A percentile compares a stretch with the other conserved stretches of the same genome.
Evolutionary conservation across 306 rosid genomes (phyloP).

Genomic region (Chamaecrista fasciculata): DNA sequence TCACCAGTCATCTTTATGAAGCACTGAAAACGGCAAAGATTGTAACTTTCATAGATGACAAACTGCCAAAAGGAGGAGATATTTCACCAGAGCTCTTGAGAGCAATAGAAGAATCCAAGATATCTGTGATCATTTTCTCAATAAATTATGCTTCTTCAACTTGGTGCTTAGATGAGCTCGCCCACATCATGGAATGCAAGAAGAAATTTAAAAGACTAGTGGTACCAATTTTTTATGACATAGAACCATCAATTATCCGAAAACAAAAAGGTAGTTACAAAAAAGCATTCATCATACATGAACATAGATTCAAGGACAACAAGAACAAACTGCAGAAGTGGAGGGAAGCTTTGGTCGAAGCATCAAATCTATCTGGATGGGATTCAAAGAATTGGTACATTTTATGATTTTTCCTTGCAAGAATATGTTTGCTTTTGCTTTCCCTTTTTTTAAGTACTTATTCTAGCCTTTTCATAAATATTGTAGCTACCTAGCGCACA

Average conservation of each 20-base stretch:
- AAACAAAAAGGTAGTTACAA: neutral
- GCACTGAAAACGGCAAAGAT: neutral
- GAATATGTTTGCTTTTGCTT: no score
- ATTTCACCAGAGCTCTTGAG: no score
- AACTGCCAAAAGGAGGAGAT: neutral
- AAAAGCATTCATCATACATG: neutral
- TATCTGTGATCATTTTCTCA: no score
- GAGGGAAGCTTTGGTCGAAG: no score
- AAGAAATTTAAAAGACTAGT: neutral
- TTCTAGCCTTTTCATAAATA: no score
- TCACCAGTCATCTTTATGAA: neutral
- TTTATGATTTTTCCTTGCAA: no score
- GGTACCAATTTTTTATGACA: neutral
- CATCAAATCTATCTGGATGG: no score
- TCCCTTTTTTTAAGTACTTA: no score
- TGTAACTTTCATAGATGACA: neutral
- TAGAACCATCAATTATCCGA: neutral
- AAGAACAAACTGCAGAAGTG: no score
- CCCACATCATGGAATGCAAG: neutral
- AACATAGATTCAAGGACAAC: neutral
- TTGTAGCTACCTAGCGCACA: no score
- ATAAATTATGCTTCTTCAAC: neutral
- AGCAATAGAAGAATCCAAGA: neutral
- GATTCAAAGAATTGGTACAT: no score
- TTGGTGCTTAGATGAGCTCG: no score